Conservation (phyloP, 768 basidiomycete genomes). For the Krasilnikovozyma curviuscula region DNA sequence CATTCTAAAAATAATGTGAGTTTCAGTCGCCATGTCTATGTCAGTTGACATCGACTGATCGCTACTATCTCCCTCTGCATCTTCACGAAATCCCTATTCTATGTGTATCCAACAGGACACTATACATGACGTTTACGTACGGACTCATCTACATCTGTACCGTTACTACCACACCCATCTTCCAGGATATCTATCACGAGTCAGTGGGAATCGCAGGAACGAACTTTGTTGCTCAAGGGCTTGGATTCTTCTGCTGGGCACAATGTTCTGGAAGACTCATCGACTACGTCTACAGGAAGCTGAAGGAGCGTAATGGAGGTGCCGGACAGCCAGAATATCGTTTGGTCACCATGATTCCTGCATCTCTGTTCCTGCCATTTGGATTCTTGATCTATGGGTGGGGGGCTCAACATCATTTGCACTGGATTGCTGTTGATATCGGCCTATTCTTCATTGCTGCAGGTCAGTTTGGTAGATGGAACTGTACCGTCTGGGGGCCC, state of each 20-base stretch:
- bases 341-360: too few species aligned
- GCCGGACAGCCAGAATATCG: conserved; percentile 39
- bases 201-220: conserved; percentile 40
- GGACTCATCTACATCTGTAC: conserved; percentile 20
- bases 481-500: too few species aligned
- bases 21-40: too few species aligned
- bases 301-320: conserved; percentile 38
- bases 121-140: conserved; percentile 58
- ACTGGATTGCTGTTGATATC: too few species aligned
- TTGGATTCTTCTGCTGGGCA: conserved; percentile 38
- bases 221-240: conserved; percentile 51
- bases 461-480: too few species aligned
- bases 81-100: too few species aligned
- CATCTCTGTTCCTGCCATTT: conserved; percentile 35
- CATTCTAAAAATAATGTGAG: too few species aligned
- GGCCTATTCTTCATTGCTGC: too few species aligned
- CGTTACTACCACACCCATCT: conserved; percentile 14
- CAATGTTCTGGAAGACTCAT: conserved; percentile 25
- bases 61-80: too few species aligned
- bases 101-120: too few species aligned
- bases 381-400: conserved; percentile 57
- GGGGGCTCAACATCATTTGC: conserved; percentile 37
- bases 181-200: conserved; percentile 32
- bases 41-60: too few species aligned
- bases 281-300: conserved; percentile 38